A percentile compares a stretch with the other conserved stretches of the same genome.
phyloP scores from a whole-genome alignment of 148 eudicot species.

The Arbutus unedo region DNA sequence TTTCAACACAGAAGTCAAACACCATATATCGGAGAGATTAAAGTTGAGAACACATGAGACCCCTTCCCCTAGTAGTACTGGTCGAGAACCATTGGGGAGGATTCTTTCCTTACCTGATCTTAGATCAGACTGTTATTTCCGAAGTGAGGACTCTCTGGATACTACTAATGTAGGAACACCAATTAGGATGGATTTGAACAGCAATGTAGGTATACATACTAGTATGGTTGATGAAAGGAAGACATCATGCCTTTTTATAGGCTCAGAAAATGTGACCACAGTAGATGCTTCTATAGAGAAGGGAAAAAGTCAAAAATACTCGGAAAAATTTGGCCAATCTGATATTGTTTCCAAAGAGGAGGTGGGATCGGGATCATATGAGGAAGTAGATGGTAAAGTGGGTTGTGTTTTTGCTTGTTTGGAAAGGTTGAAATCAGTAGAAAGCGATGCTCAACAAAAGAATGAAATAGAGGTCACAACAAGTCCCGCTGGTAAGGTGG shows the following conservation, averaged over 20 bases:
- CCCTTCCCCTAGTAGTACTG: conserved; percentile 12
- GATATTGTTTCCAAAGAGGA: conserved; percentile 1
- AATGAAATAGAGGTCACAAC: not conserved
- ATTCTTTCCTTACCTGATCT: conserved; percentile 76
- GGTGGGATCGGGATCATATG: conserved; percentile 18
- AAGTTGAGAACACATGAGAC: conserved; percentile 32
- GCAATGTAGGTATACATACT: conserved; percentile 6
- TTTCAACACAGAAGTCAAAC: conserved; percentile 25
- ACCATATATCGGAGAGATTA: conserved; percentile 19
- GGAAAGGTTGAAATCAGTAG: conserved; percentile 3
- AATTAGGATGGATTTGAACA: conserved; percentile 15
- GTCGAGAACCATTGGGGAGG: conserved; percentile 35
- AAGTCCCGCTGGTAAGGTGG: not conserved
- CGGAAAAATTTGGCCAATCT: conserved; percentile 7
- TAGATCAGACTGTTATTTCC: conserved; percentile 25
- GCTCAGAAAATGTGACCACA: conserved; percentile 21
- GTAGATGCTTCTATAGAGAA: conserved; percentile 14
- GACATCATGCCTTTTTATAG: not conserved
- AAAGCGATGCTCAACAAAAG: conserved; percentile 3
- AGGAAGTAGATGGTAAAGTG: conserved; percentile 6
- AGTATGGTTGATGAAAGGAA: conserved; percentile 22
- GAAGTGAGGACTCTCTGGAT: conserved; percentile 20
- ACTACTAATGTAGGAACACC: conserved; percentile 9
- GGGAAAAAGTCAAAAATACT: conserved; percentile 13
- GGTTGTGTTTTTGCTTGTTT: conserved; percentile 6